Percentiles rank a stretch among this genome's conserved stretches.
phyloP scores from a whole-genome alignment of 176 grass and related monocot species.

The Oryza rufipogon region DNA sequence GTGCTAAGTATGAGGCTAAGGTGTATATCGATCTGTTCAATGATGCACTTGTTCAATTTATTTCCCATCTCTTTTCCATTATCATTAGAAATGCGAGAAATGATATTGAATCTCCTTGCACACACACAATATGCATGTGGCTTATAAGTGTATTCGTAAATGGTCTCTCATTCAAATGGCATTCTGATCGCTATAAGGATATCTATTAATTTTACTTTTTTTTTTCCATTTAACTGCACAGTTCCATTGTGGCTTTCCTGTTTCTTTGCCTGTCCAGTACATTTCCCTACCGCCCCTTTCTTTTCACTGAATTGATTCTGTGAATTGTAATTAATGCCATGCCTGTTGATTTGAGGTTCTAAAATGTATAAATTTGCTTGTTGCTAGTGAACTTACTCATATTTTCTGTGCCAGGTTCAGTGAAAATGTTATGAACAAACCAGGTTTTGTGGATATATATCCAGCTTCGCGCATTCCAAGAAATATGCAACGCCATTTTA shows the following conservation, averaged over 20 bases:
- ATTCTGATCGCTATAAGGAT: slow-evolving; percentile 8
- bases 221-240: slow-evolving; percentile 13
- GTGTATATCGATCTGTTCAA: slow-evolving; percentile 2
- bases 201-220: slow-evolving; percentile 11
- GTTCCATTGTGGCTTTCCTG: neutral
- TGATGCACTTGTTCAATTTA: slow-evolving; percentile 4
- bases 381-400: slow-evolving; percentile 29
- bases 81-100: neutral
- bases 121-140: neutral
- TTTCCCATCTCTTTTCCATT: neutral
- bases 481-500: slow-evolving; percentile 63
- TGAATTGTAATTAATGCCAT: slow-evolving; percentile 23
- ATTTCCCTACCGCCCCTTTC: neutral
- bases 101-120: neutral
- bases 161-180: slow-evolving; percentile 16
- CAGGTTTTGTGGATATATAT: slow-evolving; percentile 88
- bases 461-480: slow-evolving; percentile 68
- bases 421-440: slow-evolving; percentile 92
- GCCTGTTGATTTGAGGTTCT: slow-evolving; percentile 1
- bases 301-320: slow-evolving; percentile 14
- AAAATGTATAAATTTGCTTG: slow-evolving; percentile 20
- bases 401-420: slow-evolving; percentile 67
- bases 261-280: neutral
- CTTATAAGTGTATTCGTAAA: neutral
- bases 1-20: slow-evolving; percentile 10